Evolutionary conservation across 345 rosid genomes (phyloP).

Genomic region (Microthlaspi erraticum): DNA sequence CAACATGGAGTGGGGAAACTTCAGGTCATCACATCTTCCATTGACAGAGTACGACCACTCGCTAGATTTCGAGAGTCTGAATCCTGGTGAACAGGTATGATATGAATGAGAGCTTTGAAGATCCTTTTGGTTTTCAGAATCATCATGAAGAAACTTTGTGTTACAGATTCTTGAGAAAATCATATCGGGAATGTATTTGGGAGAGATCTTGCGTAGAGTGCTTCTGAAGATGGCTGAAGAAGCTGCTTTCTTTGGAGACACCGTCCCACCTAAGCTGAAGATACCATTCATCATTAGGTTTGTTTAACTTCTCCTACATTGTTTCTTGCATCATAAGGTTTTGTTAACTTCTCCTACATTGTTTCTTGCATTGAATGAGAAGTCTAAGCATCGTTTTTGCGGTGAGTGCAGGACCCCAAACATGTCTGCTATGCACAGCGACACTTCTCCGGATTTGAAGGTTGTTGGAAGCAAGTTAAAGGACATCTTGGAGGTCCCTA

Average conservation of each 20-base stretch:
- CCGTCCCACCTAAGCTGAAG: conserved; percentile 70
- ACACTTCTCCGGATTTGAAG: conserved; percentile 70
- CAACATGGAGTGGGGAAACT: conserved; percentile 99
- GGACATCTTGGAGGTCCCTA: conserved; percentile 62
- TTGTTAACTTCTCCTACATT: background rate
- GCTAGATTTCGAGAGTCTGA: conserved; percentile 78
- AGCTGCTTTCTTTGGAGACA: conserved; percentile 82
- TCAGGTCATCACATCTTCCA: conserved; percentile 90
- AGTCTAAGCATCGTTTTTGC: background rate
- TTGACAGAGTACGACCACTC: conserved; percentile 76
- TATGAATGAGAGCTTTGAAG: background rate
- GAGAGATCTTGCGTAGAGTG: conserved; percentile 89
- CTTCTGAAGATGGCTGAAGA: conserved; percentile 85
- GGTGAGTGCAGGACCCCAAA: conserved; percentile 65
- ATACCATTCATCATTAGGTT: conserved; percentile 53
- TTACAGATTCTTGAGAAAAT: conserved; percentile 84
- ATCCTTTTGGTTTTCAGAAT: background rate
- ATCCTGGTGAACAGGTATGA: conserved; percentile 97
- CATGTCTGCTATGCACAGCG: conserved; percentile 86
- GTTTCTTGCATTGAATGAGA: background rate
- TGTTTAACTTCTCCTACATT: background rate
- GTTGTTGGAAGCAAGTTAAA: conserved; percentile 66
- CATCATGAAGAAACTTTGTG: too few relatives aligned
- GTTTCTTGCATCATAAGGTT: conserved; percentile 17
- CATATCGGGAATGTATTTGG: conserved; percentile 98